Percentiles rank a stretch among this genome's conserved stretches.
These are phyloP conservation scores for Torulaspora pretoriensis DNA, from an alignment of 1,139 yeast species.

Conservation along the genomic window DNA sequence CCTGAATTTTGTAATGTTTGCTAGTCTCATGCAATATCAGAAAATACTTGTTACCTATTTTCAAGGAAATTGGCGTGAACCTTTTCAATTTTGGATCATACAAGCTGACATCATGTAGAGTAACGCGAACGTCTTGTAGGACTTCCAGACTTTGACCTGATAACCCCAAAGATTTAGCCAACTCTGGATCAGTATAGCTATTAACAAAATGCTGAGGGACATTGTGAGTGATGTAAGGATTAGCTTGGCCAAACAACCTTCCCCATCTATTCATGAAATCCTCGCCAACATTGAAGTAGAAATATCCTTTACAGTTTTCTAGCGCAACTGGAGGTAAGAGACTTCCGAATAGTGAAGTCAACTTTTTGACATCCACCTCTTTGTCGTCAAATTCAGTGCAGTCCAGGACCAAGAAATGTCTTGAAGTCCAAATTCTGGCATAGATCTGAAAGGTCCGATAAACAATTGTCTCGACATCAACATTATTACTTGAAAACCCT, in stretches of 20 bases:
- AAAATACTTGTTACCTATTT: constrained; percentile 66
- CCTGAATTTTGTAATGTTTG: constrained; percentile 37
- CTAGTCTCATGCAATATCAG: constrained; percentile 49
- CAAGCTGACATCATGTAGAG: constrained; percentile 36
- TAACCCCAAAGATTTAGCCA: constrained; percentile 50
- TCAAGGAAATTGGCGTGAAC: constrained; percentile 54
- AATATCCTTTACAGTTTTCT: constrained; percentile 52
- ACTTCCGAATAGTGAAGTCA: constrained; percentile 38
- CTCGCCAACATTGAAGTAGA: constrained; percentile 60
- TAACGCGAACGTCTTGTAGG: constrained; percentile 54
- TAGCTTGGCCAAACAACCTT: constrained; percentile 23
- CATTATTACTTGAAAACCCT: constrained; percentile 42
- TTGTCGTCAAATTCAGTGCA: constrained; percentile 54
- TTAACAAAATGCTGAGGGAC: constrained; percentile 38
- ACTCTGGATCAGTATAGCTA: constrained; percentile 47
- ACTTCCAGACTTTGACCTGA: constrained; percentile 39
- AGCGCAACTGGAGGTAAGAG: constrained; percentile 47
- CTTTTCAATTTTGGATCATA: constrained; percentile 43
- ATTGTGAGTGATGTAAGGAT: constrained; percentile 19
- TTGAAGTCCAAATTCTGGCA: constrained; percentile 69
- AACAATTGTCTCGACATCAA: constrained; percentile 54
- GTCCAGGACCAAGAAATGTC: constrained; percentile 61
- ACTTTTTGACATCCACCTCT: constrained; percentile 22
- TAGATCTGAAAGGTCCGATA: constrained; percentile 65
- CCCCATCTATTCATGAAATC: constrained; percentile 39